Percentiles rank a stretch among this genome's conserved stretches.
phyloP scores from a whole-genome alignment of 768 basidiomycete species.

The Ramaria sp. region DNA sequence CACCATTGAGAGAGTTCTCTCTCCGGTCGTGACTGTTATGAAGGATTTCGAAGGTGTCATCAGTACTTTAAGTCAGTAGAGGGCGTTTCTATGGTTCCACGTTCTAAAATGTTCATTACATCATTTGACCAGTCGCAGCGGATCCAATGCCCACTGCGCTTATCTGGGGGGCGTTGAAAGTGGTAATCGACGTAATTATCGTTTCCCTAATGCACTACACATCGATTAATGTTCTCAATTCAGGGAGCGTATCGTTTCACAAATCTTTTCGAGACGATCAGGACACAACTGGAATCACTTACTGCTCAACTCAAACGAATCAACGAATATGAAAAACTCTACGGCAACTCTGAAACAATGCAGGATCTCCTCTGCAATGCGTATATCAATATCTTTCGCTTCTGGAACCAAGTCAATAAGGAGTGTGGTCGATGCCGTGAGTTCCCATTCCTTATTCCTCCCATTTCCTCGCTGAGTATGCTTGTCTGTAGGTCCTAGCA shows the following conservation, averaged over 20 bases:
- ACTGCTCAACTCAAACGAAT: constrained; percentile 12
- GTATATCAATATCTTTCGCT: constrained; percentile 17
- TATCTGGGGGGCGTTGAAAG: constrained; percentile 5
- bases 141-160: constrained; percentile 3
- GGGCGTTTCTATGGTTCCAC: not conserved
- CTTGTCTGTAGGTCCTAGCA: not conserved
- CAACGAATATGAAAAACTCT: constrained; percentile 12
- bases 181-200: constrained; percentile 5
- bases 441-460: not conserved
- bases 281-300: constrained; percentile 12
- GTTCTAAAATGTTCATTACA: not conserved
- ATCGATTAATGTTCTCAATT: not conserved
- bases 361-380: constrained; percentile 13
- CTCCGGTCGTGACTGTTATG: not conserved
- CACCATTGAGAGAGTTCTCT: not conserved
- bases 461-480: not conserved
- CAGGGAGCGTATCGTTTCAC: constrained; percentile 14
- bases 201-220: not conserved
- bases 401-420: constrained; percentile 17
- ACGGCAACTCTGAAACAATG: constrained; percentile 12
- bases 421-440: constrained; percentile 12
- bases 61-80: not conserved
- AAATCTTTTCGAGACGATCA: constrained; percentile 16
- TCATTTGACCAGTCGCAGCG: not conserved
- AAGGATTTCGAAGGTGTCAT: constrained; percentile 1